Base-by-base conservation (phyloP, 257 asterid species). In the Misopates orontium region DNA sequence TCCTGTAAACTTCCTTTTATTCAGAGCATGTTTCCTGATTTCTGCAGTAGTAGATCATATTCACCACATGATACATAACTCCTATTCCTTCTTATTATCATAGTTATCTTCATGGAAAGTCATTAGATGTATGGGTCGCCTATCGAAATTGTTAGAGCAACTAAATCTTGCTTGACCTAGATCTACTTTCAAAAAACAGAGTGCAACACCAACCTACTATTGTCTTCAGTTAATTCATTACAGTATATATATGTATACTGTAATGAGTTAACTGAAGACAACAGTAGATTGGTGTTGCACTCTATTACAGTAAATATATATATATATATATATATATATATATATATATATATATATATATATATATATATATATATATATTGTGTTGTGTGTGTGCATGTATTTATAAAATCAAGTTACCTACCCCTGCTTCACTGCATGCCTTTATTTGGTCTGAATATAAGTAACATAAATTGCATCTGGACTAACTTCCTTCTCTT, bases 401-500 rank as follows among this genome's bases (percentile, higher is more conserved):
- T n/a, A n/a, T n/a, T n/a, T n/a, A 45, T 13, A 45, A 15, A 8
- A 28, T 18, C 51, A 45, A 45, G 51, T 45, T 45, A 45, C 51
- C 9, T 13, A 45, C 51, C 51, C 51, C n/a, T 13, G 15, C 18
- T 3, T 45, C 18, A 45, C 8, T 13, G 51, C 8, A 45, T 13
- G 17, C 5, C 18, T 45, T 16, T 8, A 8, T 45, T 45, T 45
- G 51, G 51, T 45, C 15, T 45, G 8, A 45, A n/a, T 0, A 13
- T 16, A 45, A 45, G 17, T 45, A 13, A 13, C 17, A 15, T 14
- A 36, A 4, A 36, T 63, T 62, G 44, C 55, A 28, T 58, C 11
- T 32, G 53, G 42, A n/a, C 68, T 50, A 23, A 53, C 53, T 70
- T 65, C 36, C 45, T 17, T 58, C 36, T 62, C 71, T 73, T 69